phyloP scores from a whole-genome alignment of 2,329 filamentous ascomycete species.

The Ophiostoma populinum region DNA sequence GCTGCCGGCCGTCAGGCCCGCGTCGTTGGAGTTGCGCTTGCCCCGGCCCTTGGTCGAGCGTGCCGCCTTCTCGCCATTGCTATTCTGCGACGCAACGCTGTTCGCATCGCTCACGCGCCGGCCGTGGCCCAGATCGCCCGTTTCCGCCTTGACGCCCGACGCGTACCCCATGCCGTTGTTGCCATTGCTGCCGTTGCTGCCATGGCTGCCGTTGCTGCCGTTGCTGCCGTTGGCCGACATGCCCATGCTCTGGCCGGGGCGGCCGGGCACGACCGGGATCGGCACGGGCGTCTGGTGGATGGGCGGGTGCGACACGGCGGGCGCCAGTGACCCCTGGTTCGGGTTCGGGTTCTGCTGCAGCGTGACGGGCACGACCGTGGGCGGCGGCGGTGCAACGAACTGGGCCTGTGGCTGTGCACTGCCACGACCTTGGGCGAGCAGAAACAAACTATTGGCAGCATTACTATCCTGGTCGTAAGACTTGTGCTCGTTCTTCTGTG shows the following conservation, averaged over 20 bases:
- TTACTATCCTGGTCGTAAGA: slow-evolving; percentile 81
- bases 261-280: slow-evolving; percentile 11
- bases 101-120: slow-evolving; percentile 49
- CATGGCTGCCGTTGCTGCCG: no score
- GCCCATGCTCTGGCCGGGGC: neutral
- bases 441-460: slow-evolving; percentile 83
- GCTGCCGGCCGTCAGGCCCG: slow-evolving; percentile 33
- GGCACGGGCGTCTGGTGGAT: slow-evolving; percentile 4
- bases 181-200: no score
- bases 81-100: slow-evolving; percentile 57
- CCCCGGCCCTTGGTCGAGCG: slow-evolving; percentile 47
- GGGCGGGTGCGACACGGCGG: neutral
- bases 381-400: slow-evolving; percentile 26
- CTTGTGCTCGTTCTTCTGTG: slow-evolving; percentile 30
- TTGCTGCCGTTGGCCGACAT: slow-evolving; percentile 12
- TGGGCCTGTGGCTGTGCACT: slow-evolving; percentile 32
- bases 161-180: slow-evolving; percentile 5
- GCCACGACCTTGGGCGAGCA: slow-evolving; percentile 60
- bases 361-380: slow-evolving; percentile 24
- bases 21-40: slow-evolving; percentile 41
- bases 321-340: no score
- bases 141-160: slow-evolving; percentile 12
- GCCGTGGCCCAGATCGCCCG: slow-evolving; percentile 35
- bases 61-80: slow-evolving; percentile 50
- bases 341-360: neutral